Conservation (phyloP, 2,329 filamentous ascomycete species). For the Colletotrichum lini region DNA sequence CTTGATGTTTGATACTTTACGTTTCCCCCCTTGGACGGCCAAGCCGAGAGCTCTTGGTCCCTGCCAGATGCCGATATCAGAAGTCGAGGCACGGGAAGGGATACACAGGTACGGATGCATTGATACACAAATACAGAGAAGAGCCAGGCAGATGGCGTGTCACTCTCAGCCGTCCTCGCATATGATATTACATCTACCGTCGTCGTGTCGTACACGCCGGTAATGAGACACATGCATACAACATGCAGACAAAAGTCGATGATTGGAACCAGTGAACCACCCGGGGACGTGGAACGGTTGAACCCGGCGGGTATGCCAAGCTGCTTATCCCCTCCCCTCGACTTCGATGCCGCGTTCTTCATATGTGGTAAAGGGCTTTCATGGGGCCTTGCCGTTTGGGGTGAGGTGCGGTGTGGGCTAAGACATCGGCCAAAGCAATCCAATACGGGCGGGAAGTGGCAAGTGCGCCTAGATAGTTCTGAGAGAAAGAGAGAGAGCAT, state of each 20-base stretch:
- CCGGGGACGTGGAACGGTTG: conserved; percentile 3
- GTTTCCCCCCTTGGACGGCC: background rate
- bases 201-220: conserved; percentile 1
- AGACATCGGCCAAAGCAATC: conserved; percentile 23
- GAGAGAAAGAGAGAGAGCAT: background rate
- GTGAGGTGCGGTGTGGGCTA: conserved; percentile 31
- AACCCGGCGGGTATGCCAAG: background rate
- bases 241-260: background rate
- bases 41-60: background rate
- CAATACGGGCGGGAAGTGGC: background rate
- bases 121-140: background rate
- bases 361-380: background rate
- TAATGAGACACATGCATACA: background rate
- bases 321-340: background rate
- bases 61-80: background rate
- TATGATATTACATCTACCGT: background rate
- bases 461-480: background rate
- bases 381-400: conserved; percentile 29
- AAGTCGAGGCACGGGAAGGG: background rate
- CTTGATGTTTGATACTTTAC: background rate
- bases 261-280: background rate
- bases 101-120: background rate
- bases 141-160: background rate
- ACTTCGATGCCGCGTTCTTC: background rate
- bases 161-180: background rate